A percentile compares a stretch with the other conserved stretches of the same genome.
Evolutionary conservation across 345 rosid genomes (phyloP).

Genomic region (Lepidium didymum): DNA sequence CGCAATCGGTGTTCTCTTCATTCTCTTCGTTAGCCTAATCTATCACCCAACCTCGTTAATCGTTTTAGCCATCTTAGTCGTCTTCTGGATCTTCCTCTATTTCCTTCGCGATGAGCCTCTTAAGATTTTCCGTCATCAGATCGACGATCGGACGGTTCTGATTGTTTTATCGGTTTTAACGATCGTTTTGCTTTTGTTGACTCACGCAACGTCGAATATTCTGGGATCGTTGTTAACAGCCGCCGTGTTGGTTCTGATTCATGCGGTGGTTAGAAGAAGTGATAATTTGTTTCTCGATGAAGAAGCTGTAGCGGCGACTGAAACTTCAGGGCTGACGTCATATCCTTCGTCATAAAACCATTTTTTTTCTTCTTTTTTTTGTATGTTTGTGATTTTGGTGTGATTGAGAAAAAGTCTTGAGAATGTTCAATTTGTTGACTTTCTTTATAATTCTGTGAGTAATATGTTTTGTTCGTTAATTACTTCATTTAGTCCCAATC

Average conservation of each 20-base stretch:
- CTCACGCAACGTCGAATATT: slow-evolving; percentile 51
- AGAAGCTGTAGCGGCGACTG: slow-evolving; percentile 37
- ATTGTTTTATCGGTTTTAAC: slow-evolving; percentile 46
- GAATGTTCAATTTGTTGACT: background rate
- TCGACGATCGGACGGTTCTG: slow-evolving; percentile 61
- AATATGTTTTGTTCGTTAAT: background rate
- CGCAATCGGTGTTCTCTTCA: slow-evolving; percentile 41
- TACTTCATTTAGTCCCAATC: background rate
- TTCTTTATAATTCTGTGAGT: too few relatives aligned
- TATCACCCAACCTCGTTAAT: slow-evolving; percentile 87
- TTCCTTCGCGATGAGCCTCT: slow-evolving; percentile 77
- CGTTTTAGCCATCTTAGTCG: slow-evolving; percentile 50
- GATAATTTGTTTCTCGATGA: slow-evolving; percentile 61
- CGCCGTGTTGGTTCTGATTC: slow-evolving; percentile 45
- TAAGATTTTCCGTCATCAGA: slow-evolving; percentile 36
- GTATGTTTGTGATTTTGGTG: background rate
- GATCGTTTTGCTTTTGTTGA: slow-evolving; percentile 52
- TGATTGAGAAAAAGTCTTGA: background rate
- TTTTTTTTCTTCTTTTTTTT: background rate
- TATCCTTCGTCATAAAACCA: slow-evolving; percentile 17
- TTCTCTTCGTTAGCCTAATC: slow-evolving; percentile 61
- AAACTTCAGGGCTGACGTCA: slow-evolving; percentile 30
- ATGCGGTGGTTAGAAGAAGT: slow-evolving; percentile 53
- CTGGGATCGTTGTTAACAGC: slow-evolving; percentile 48
- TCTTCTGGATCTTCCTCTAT: slow-evolving; percentile 67